phyloP scores from a whole-genome alignment of 2,329 filamentous ascomycete species.

The Paraconiothyrium sp. region DNA sequence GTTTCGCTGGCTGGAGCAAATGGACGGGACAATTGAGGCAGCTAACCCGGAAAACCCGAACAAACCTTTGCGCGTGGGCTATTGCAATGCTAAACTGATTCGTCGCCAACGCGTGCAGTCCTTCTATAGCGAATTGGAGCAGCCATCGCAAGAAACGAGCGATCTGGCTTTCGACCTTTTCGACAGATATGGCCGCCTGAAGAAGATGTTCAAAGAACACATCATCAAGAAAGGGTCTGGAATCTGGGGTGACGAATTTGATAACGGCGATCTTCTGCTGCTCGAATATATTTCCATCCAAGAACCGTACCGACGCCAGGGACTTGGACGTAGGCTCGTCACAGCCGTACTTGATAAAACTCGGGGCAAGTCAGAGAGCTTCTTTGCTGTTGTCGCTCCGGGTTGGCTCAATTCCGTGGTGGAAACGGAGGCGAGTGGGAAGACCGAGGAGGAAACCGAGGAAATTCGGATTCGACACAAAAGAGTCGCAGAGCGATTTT shows the following conservation, averaged over 20 bases:
- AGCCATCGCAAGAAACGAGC: conserved; percentile 36
- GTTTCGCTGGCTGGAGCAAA: conserved; percentile 4
- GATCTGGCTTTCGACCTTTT: conserved; percentile 50
- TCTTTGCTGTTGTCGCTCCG: not conserved
- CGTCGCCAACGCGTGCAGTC: conserved; percentile 11
- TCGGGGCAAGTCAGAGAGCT: conserved; percentile 3
- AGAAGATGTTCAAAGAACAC: conserved; percentile 43
- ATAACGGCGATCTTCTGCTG: conserved; percentile 40
- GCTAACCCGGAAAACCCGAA: not conserved
- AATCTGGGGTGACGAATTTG: conserved; percentile 40
- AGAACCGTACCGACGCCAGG: conserved; percentile 30
- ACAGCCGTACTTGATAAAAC: conserved; percentile 34
- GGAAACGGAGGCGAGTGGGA: not conserved
- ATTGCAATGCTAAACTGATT: conserved; percentile 13
- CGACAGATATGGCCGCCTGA: conserved; percentile 51
- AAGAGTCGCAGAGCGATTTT: not conserved
- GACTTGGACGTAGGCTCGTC: conserved; percentile 43
- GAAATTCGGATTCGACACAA: not conserved
- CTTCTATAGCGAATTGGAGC: conserved; percentile 51
- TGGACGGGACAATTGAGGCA: not conserved
- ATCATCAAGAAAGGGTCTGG: conserved; percentile 37
- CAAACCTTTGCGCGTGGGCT: conserved; percentile 1
- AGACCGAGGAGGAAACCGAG: not conserved
- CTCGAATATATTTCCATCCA: conserved; percentile 37
- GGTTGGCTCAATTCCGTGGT: not conserved